Percentiles rank a stretch among this genome's conserved stretches.
Conservation (phyloP, 495 filamentous ascomycete genomes). For the Aspergillus taichungensis region DNA sequence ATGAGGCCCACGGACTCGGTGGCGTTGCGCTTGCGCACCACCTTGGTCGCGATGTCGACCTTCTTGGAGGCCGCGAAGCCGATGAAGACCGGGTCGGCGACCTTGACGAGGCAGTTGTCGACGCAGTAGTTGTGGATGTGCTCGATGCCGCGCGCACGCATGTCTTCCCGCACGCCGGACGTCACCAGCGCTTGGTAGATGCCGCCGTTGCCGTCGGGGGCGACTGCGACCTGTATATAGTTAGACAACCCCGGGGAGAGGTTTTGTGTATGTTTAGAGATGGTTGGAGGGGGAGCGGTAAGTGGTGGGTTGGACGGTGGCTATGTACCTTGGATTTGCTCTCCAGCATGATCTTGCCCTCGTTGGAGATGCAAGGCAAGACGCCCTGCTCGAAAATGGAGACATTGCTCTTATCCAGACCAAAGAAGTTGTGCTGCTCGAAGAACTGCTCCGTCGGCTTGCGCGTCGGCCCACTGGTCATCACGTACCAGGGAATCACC, state of each 20-base stretch:
- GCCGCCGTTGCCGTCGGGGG: constrained; percentile 97
- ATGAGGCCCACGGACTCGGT: constrained; percentile 96
- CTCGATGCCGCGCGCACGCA: constrained; percentile 80
- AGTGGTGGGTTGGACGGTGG: not conserved
- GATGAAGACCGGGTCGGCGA: constrained; percentile 92
- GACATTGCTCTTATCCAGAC: constrained; percentile 75
- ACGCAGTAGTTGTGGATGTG: constrained; percentile 98
- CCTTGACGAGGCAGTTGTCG: constrained; percentile 97
- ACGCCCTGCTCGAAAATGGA: constrained; percentile 95
- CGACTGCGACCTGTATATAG: constrained; percentile 63
- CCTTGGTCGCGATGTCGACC: constrained; percentile 96
- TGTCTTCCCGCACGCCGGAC: constrained; percentile 76
- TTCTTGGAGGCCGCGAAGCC: constrained; percentile 83
- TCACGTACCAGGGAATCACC: constrained; percentile 95
- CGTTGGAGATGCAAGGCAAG: constrained; percentile 92
- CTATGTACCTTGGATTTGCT: constrained; percentile 66
- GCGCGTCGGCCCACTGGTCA: constrained; percentile 97
- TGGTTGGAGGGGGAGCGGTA: not conserved
- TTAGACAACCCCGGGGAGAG: too few species aligned
- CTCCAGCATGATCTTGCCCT: constrained; percentile 94
- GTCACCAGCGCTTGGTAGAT: constrained; percentile 88
- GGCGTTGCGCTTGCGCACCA: constrained; percentile 94
- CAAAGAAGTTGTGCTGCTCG: constrained; percentile 80
- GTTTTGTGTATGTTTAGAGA: too few species aligned
- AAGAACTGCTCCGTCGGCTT: constrained; percentile 91